phyloP scores from a whole-genome alignment of 495 filamentous ascomycete genomes.

The Tetracladium setigerum region DNA sequence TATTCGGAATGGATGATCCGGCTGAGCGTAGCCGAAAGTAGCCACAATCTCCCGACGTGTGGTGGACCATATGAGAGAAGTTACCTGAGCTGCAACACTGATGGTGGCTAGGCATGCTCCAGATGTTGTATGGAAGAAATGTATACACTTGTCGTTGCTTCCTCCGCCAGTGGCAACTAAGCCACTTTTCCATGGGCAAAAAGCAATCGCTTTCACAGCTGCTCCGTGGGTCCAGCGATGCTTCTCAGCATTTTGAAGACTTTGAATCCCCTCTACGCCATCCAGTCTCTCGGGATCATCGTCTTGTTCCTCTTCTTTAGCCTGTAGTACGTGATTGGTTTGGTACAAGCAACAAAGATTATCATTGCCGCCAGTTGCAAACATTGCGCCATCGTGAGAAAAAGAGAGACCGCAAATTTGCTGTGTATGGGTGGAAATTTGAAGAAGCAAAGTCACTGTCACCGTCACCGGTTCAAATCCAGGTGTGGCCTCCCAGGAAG shows the following conservation, averaged over 20 bases:
- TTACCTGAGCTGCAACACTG: slow-evolving; percentile 88
- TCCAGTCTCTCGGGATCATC: slow-evolving; percentile 3
- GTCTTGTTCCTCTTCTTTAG: not conserved
- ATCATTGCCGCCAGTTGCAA: slow-evolving; percentile 90
- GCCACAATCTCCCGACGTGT: slow-evolving; percentile 82
- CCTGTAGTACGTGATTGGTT: slow-evolving; percentile 45
- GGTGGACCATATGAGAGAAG: slow-evolving; percentile 83
- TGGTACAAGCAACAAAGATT: slow-evolving; percentile 82
- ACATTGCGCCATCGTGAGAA: slow-evolving; percentile 66
- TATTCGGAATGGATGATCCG: slow-evolving; percentile 84
- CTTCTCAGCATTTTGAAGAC: slow-evolving; percentile 41
- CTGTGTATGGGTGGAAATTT: slow-evolving; percentile 73
- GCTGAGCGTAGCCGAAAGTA: slow-evolving; percentile 92
- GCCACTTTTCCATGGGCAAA: slow-evolving; percentile 89
- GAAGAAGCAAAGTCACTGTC: slow-evolving; percentile 66
- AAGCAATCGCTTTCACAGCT: slow-evolving; percentile 94
- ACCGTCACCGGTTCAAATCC: slow-evolving; percentile 57
- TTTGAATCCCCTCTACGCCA: slow-evolving; percentile 9
- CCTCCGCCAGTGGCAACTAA: slow-evolving; percentile 89
- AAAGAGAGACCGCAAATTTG: slow-evolving; percentile 91
- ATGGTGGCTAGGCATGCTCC: slow-evolving; percentile 86
- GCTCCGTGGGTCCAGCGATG: slow-evolving; percentile 74
- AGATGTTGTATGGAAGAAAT: slow-evolving; percentile 86
- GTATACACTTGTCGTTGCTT: slow-evolving; percentile 88
- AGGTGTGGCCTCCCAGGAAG: slow-evolving; percentile 38